Evolutionary conservation across 805 yeast genomes (phyloP).

Genomic region (Hanseniaspora lachancei): DNA sequence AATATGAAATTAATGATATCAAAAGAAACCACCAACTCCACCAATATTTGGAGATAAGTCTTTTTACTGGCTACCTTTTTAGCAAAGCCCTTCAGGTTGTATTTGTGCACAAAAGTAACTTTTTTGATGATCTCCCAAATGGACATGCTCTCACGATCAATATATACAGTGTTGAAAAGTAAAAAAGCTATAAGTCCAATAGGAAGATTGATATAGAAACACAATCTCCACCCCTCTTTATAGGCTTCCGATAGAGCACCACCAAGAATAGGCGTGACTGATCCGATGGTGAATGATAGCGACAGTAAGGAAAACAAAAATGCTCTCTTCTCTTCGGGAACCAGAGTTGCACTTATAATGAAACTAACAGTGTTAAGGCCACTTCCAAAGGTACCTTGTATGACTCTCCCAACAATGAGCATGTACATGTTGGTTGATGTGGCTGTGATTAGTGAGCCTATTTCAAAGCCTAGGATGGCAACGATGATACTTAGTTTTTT

Average conservation of each 20-base stretch:
- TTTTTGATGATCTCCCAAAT: background rate
- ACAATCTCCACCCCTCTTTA: conserved; percentile 58
- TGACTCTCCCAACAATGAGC: conserved; percentile 57
- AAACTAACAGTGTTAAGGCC: conserved; percentile 47
- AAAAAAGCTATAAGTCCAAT: conserved; percentile 37
- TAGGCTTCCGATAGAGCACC: conserved; percentile 48
- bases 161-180: conserved; percentile 6
- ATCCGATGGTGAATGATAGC: conserved; percentile 7
- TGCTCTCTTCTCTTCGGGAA: conserved; percentile 21
- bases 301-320: conserved; percentile 19
- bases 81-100: background rate
- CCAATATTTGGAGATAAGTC: background rate
- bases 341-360: conserved; percentile 36
- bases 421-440: conserved; percentile 41
- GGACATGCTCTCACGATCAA: conserved; percentile 4
- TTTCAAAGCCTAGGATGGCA: conserved; percentile 42
- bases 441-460: conserved; percentile 52
- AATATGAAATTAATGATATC: conserved; percentile 21
- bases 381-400: conserved; percentile 62
- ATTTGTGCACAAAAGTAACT: background rate
- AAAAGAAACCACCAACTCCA: conserved; percentile 15
- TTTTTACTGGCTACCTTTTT: background rate
- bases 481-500: conserved; percentile 37
- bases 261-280: conserved; percentile 33
- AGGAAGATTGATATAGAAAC: conserved; percentile 58